Evolutionary conservation across 2,329 filamentous ascomycete species (phyloP).

Genomic region (Microdochium nivale): DNA sequence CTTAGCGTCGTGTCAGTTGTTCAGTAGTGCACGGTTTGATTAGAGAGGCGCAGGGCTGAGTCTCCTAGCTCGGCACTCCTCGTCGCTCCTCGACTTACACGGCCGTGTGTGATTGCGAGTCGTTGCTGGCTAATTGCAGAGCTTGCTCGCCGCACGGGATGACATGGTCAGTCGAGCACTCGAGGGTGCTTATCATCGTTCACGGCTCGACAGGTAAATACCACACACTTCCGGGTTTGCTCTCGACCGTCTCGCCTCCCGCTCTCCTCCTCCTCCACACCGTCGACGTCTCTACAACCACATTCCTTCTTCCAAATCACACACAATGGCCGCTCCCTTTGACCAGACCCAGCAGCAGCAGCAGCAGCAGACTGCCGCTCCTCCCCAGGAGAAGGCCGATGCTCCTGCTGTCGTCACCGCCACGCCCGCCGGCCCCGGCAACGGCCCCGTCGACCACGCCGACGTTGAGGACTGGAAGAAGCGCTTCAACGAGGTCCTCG

Average conservation of each 20-base stretch:
- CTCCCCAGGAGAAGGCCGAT: neutral
- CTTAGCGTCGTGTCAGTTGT: neutral
- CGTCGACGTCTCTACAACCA: neutral
- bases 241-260: neutral
- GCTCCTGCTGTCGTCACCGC: neutral
- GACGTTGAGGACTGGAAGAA: slow-evolving; percentile 35
- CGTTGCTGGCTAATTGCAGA: neutral
- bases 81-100: neutral
- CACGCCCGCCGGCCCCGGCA: slow-evolving; percentile 4
- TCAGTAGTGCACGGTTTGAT: neutral
- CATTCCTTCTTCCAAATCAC: neutral
- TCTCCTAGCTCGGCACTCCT: neutral
- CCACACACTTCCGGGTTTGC: no score
- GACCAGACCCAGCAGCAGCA: neutral
- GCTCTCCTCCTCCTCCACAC: neutral
- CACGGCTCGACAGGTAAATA: no score
- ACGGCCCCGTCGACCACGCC: slow-evolving; percentile 29
- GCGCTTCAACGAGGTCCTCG: slow-evolving; percentile 32
- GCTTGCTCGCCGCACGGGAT: no score
- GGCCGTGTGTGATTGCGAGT: neutral
- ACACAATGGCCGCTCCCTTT: neutral
- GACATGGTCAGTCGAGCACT: no score
- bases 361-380: neutral
- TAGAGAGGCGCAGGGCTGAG: slow-evolving; percentile 1
- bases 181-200: no score